Conservation (phyloP, 1,284 basidiomycete genomes). For the Somion occarium region DNA sequence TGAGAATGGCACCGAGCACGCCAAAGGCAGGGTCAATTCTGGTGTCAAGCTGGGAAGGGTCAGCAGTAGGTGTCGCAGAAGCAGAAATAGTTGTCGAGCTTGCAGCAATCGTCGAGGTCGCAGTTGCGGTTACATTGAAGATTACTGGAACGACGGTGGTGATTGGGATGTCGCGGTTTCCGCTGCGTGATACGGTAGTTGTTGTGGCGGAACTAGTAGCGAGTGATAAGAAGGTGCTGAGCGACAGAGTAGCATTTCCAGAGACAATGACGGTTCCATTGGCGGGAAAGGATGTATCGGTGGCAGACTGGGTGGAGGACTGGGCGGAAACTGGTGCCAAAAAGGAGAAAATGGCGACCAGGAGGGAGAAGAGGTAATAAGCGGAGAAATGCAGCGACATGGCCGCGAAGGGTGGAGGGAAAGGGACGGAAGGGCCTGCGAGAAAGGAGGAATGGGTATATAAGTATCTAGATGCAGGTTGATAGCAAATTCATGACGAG, state of each 20-base stretch:
- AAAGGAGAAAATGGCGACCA: conserved; percentile 6
- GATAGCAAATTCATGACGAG: conserved; percentile 3
- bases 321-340: conserved; percentile 13
- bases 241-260: conserved; percentile 31
- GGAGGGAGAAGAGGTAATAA: conserved; percentile 8
- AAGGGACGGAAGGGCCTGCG: conserved; percentile 15
- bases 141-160: conserved; percentile 50
- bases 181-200: conserved; percentile 45
- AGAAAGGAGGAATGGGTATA: conserved; percentile 13
- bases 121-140: conserved; percentile 54
- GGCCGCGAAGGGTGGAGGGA: conserved; percentile 13
- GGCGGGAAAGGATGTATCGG: conserved; percentile 13
- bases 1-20: conserved; percentile 83
- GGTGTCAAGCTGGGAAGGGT: conserved; percentile 62
- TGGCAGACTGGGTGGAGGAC: conserved; percentile 4
- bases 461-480: conserved; percentile 10
- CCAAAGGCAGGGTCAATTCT: conserved; percentile 86
- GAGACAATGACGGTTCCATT: conserved; percentile 28
- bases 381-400: conserved; percentile 3
- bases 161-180: conserved; percentile 40
- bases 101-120: conserved; percentile 31
- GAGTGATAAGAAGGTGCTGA: conserved; percentile 51
- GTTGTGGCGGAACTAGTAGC: conserved; percentile 51
- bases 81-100: conserved; percentile 37
- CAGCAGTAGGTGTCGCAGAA: conserved; percentile 43